Base-by-base conservation (phyloP, 257 asterid species). In the Capsicum pubescens region DNA sequence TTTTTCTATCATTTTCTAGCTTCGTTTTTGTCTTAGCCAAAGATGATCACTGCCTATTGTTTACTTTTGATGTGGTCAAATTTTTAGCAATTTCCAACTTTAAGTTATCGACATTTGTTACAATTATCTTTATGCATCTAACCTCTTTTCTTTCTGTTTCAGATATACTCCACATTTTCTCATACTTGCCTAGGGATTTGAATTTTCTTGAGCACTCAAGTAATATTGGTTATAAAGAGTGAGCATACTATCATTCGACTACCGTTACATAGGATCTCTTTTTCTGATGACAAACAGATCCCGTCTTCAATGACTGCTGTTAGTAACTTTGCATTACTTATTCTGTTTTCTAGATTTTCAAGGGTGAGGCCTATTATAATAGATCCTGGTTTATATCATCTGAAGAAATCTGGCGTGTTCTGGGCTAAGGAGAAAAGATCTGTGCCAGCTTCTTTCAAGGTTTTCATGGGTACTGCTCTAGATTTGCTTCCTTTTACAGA, bases 341-440 rank as follows among this genome's bases (percentile, higher is more conserved):
- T 82, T 69, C 44, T 36, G 36, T 81, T 80, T 70, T 44, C 84
- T 87, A 97, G 99, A 87, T 90, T 93, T 60, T 97, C 94, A 52
- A 92, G 98, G 82, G 97, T 90, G 6, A 88, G 93, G 87, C 98
- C 98, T 86, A 91, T 97, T 69, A 90, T 95, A 39, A 90, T 97
- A 80, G 98, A 97, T 89, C 97, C 98, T 59, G 98, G 97, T 86
- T 87, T 95, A 55, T 97, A 97, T 86, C 98, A 97, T 90, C 82
- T 92, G 15, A 93, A 90, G 90, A 95, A 87, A 93, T 95, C 97
- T 44, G 96, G 98, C 58, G 98, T 97, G 21, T 97, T 95, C 87
- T 97, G 97, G 98, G 99, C 99, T 48, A 97, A 94, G 86, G 98
- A 97, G 91, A 95, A 90, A 82, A 89, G 99, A 87, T 93, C 96